A percentile compares a stretch with the other conserved stretches of the same genome.
These are phyloP conservation scores for Apiospora koreana DNA, from an alignment of 2,329 filamentous ascomycete species.

Conservation along the genomic window DNA sequence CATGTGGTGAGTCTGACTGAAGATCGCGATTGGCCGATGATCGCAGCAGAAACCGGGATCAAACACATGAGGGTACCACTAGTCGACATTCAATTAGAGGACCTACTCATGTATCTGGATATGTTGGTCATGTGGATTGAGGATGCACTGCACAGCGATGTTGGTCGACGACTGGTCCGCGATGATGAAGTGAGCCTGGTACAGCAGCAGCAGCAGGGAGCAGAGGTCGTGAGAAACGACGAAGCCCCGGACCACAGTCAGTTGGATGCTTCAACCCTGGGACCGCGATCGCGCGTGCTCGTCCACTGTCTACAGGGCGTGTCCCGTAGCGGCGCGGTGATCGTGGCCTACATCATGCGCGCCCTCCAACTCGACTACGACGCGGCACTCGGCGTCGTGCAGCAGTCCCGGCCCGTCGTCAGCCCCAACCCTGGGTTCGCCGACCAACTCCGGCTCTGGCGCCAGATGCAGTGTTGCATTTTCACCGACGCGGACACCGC, in stretches of 20 bases:
- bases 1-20: constrained; percentile 5
- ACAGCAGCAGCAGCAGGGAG: not conserved
- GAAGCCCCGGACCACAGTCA: not conserved
- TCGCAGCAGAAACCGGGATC: not conserved
- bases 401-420: not conserved
- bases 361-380: constrained; percentile 7
- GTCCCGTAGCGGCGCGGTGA: constrained; percentile 3
- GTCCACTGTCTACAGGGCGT: constrained; percentile 5
- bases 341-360: not conserved
- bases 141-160: not conserved
- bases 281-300: not conserved
- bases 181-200: not conserved
- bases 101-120: not conserved
- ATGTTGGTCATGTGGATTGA: not conserved
- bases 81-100: not conserved
- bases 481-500: not conserved
- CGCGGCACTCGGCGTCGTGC: not conserved
- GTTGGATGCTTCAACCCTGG: not conserved
- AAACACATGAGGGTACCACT: not conserved
- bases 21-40: not conserved
- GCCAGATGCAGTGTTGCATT: not conserved
- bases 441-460: constrained; percentile 6
- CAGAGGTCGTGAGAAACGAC: not conserved
- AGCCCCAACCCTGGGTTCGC: constrained; percentile 5
- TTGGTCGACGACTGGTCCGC: too few species aligned